Base-by-base conservation (phyloP, 441 rosid genomes). In the Gossypium aridum region DNA sequence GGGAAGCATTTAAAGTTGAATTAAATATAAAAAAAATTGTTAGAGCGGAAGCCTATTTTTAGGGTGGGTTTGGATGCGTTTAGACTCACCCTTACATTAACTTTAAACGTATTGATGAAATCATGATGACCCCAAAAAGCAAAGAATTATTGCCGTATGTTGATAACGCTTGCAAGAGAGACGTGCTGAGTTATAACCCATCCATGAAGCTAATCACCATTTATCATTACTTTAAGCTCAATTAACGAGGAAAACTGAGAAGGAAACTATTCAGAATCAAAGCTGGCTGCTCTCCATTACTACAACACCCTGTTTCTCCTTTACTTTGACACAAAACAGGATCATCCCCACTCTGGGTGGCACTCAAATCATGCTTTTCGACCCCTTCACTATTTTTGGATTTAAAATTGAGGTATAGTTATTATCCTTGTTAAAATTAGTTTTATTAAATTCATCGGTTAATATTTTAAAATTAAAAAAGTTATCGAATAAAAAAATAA, bases 61-160 rank as follows among this genome's bases (percentile, higher is more conserved):
- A 26, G 0, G 28, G 4, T 26, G 28, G 0, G 28, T 26, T 26
- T 26, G 4, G 4, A 26, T 26, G 28, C n/a, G n/a, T n/a, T n/a
- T n/a, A n/a, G n/a, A n/a, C 0, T 23, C 25, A 23, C 2, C 2
- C 25, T 0, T 26, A 26, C 2, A 26, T 26, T 26, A 25, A 45
- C 7, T 1, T 12, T 6, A 49, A 49, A 64, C 70, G 76, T 51
- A 51, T 43, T 74, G 22, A 31, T 64, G 71, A 74, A 31, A 51
- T 74, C 76, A 74, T 20, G 62, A 74, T 74, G 76, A 74, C 51
- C 23, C 61, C 31, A 20, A 39, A 8, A n/a, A 68, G 8, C 54
- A 25, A 43, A 43, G 16, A 69, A 68, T 1, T 26, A 51, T 69
- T 51, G 0, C 56, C 16, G 16, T 51, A 68, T 49, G 39, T 69